Evolutionary conservation across 768 basidiomycete species (phyloP).

Genomic region (Agaricus subrufescens): DNA sequence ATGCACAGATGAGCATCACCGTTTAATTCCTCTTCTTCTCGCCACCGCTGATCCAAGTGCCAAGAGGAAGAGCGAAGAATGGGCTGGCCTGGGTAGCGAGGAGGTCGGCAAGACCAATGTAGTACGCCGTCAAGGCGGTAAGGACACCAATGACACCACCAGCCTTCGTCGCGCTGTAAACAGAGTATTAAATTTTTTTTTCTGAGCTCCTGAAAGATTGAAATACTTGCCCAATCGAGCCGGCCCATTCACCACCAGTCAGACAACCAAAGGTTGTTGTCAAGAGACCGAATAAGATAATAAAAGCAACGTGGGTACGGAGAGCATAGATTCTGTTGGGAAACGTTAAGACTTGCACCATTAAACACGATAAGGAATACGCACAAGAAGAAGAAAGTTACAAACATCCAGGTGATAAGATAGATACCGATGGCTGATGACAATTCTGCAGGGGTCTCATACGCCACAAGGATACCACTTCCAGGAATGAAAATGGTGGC

Average conservation of each 20-base stretch:
- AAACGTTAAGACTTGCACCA: neutral
- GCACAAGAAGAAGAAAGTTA: constrained; percentile 68
- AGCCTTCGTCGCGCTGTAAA: constrained; percentile 29
- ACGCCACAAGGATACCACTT: constrained; percentile 57
- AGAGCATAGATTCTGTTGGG: constrained; percentile 30
- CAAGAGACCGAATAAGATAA: constrained; percentile 32
- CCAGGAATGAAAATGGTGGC: constrained; percentile 69
- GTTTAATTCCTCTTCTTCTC: constrained; percentile 16
- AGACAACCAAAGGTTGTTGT: constrained; percentile 37
- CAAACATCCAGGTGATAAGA: constrained; percentile 67
- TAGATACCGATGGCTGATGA: constrained; percentile 64
- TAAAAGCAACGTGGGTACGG: constrained; percentile 35
- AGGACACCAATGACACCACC: constrained; percentile 42
- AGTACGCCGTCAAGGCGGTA: constrained; percentile 44
- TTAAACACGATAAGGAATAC: constrained; percentile 15
- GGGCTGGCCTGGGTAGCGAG: constrained; percentile 36
- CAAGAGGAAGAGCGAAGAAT: constrained; percentile 36
- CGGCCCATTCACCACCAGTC: constrained; percentile 33
- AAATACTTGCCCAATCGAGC: constrained; percentile 22
- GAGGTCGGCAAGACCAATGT: constrained; percentile 41
- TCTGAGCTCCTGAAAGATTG: no score
- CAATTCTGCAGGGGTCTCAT: constrained; percentile 34
- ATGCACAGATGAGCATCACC: neutral
- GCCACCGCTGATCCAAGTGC: constrained; percentile 23
- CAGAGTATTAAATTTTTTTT: neutral